A percentile compares a stretch with the other conserved stretches of the same genome.
Evolutionary conservation across 2,329 filamentous ascomycete species (phyloP).

Genomic region (Neonectria neomacrospora): DNA sequence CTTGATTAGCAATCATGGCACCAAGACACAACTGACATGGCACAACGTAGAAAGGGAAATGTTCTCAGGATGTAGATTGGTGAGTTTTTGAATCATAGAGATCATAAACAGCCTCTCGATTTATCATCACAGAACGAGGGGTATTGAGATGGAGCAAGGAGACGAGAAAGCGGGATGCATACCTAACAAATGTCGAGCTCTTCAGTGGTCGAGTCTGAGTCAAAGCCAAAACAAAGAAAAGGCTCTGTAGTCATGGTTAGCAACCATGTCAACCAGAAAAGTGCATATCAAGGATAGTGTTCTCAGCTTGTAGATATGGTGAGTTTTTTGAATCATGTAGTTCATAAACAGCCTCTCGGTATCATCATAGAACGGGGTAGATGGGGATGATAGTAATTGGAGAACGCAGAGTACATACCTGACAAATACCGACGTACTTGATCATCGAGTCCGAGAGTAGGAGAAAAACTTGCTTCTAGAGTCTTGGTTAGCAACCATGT

Average conservation of each 20-base stretch:
- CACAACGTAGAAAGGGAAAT: not conserved
- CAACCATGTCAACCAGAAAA: not conserved
- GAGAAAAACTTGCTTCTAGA: not conserved
- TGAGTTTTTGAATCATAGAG: conserved; percentile 51
- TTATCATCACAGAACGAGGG: conserved; percentile 52
- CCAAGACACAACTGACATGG: not conserved
- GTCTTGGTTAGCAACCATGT: conserved; percentile 14
- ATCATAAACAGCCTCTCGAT: conserved; percentile 61
- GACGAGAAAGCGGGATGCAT: not conserved
- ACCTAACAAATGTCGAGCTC: not conserved
- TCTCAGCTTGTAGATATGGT: conserved; percentile 44
- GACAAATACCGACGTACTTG: not conserved
- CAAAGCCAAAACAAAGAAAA: not conserved
- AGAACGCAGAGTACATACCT: conserved; percentile 8
- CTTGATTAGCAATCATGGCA: not conserved
- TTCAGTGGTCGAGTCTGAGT: not conserved
- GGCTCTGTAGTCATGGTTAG: not conserved
- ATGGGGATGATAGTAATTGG: not conserved
- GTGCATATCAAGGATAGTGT: not conserved
- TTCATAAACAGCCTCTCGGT: conserved; percentile 62
- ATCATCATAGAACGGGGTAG: conserved; percentile 52
- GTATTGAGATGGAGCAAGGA: not conserved
- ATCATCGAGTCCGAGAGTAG: not conserved
- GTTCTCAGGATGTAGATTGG: conserved; percentile 41
- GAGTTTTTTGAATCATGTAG: conserved; percentile 51